Percentiles rank a stretch among this genome's conserved stretches.
These are phyloP conservation scores for Fusarium redolens DNA, from an alignment of 2,329 filamentous ascomycete species.

Conservation along the genomic window DNA sequence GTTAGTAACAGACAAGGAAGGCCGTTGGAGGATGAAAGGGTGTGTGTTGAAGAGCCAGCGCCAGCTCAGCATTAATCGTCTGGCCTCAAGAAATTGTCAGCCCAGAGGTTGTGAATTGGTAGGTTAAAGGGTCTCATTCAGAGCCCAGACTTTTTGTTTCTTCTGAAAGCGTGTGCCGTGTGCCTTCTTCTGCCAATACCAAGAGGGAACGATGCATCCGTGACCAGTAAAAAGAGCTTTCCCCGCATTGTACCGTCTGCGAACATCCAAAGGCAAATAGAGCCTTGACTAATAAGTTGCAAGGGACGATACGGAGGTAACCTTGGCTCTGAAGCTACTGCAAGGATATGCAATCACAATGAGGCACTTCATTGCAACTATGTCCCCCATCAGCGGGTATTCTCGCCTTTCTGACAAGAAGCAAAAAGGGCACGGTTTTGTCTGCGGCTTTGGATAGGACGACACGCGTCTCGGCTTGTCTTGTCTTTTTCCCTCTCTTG, in stretches of 20 bases:
- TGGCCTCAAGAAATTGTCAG: slow-evolving; percentile 25
- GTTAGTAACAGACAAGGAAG: slow-evolving; percentile 4
- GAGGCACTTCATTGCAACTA: slow-evolving; percentile 21
- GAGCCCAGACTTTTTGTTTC: slow-evolving; percentile 25
- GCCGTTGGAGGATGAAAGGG: slow-evolving; percentile 19
- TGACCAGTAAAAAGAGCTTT: slow-evolving; percentile 34
- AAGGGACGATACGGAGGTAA: slow-evolving; percentile 22
- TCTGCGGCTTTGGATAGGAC: slow-evolving; percentile 1
- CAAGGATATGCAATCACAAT: slow-evolving; percentile 29
- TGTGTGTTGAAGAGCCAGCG: slow-evolving; percentile 22
- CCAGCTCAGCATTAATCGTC: slow-evolving; percentile 19
- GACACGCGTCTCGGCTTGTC: slow-evolving; percentile 27
- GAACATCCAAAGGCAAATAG: slow-evolving; percentile 18
- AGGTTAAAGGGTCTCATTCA: slow-evolving; percentile 11
- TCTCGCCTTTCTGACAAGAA: neutral
- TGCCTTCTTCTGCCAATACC: slow-evolving; percentile 27
- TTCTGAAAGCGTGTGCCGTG: slow-evolving; percentile 29
- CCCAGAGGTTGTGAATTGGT: slow-evolving; percentile 14
- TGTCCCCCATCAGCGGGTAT: slow-evolving; percentile 2
- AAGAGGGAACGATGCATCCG: slow-evolving; percentile 32
- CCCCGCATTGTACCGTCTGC: slow-evolving; percentile 31
- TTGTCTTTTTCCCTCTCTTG: slow-evolving; percentile 8
- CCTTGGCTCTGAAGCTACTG: slow-evolving; percentile 34
- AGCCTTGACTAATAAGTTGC: slow-evolving; percentile 25
- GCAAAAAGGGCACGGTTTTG: neutral